Conservation (phyloP, 2,329 filamentous ascomycete genomes). For the Colletotrichum karsti region DNA sequence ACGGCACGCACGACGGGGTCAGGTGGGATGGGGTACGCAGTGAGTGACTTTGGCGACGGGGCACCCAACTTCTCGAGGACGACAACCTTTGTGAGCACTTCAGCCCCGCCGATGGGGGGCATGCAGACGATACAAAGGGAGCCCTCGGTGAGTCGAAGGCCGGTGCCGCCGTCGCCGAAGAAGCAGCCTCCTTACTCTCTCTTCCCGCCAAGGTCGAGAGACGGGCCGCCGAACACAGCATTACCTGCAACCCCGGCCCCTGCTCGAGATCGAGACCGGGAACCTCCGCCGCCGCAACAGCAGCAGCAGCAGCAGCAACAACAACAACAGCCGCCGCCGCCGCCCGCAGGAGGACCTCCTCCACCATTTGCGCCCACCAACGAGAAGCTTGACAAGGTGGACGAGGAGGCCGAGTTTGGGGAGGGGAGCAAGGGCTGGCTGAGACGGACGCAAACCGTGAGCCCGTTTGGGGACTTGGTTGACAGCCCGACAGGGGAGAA, state of each 20-base stretch:
- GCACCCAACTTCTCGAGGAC: conserved; percentile 16
- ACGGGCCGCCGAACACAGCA: not conserved
- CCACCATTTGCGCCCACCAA: not conserved
- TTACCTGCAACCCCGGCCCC: conserved; percentile 8
- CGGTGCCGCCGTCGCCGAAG: conserved; percentile 15
- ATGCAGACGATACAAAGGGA: not conserved
- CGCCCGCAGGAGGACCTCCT: not conserved
- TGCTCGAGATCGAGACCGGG: not conserved
- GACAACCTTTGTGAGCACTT: conserved; percentile 11
- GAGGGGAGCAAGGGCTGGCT: conserved; percentile 39
- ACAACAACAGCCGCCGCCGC: not conserved
- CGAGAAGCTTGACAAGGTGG: conserved; percentile 13
- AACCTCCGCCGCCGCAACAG: no score
- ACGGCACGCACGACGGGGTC: conserved; percentile 23
- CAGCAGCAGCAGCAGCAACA: not conserved
- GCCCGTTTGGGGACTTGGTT: conserved; percentile 42
- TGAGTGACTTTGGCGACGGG: conserved; percentile 14
- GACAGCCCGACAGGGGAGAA: conserved; percentile 19
- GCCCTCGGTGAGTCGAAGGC: conserved; percentile 7
- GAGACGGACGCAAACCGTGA: conserved; percentile 39
- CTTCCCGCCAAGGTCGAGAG: conserved; percentile 14
- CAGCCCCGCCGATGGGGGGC: conserved; percentile 1
- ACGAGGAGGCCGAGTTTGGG: conserved; percentile 24
- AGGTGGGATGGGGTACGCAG: conserved; percentile 7
- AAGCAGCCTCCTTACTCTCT: conserved; percentile 11